A percentile compares a stretch with the other conserved stretches of the same genome.
Evolutionary conservation across 208 protist species (phyloP).

Genomic region (Polymyxa betae): DNA sequence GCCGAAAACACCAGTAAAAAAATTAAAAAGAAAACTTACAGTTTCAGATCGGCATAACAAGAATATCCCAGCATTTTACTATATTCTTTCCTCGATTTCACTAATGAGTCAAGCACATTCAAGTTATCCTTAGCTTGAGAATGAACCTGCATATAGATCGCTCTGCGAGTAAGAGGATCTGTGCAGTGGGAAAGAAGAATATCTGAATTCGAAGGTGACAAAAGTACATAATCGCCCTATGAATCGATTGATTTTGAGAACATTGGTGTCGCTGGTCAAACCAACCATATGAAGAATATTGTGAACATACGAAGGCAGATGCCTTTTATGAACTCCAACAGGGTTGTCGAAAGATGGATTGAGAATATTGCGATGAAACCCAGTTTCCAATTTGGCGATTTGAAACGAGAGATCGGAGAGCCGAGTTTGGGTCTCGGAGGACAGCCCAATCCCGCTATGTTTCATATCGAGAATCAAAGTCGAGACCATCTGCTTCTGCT

Average conservation of each 20-base stretch:
- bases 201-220: background rate
- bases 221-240: too few species aligned
- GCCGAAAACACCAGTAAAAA: background rate
- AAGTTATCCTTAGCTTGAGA: background rate
- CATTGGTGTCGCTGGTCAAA: too few species aligned
- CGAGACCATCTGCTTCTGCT: background rate
- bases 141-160: background rate
- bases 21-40: background rate
- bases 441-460: background rate
- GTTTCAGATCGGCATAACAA: constrained; percentile 24
- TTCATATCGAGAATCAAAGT: background rate
- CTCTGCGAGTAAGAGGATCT: background rate
- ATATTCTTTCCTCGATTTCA: background rate
- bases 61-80: background rate
- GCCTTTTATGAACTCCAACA: too few species aligned
- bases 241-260: too few species aligned
- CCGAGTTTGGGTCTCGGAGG: background rate
- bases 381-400: background rate
- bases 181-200: background rate
- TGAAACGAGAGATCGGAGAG: background rate
- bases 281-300: too few species aligned
- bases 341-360: too few species aligned
- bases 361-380: too few species aligned
- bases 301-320: too few species aligned
- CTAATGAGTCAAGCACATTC: background rate